Conservation (phyloP, 352 stramenopile species). For the Plasmopara viticola region DNA sequence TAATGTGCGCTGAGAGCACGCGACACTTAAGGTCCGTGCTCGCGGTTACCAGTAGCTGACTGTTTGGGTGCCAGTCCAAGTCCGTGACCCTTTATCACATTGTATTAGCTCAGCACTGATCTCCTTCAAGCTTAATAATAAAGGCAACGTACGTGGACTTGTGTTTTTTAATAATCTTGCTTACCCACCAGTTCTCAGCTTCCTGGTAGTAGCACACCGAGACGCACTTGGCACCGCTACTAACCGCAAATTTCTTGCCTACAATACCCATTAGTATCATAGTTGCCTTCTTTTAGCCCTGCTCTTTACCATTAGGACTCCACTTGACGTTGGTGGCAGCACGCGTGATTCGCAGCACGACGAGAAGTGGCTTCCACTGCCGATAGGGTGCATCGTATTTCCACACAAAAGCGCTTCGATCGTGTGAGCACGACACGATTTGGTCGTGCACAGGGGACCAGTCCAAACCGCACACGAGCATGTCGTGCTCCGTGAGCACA, state of each 20-base stretch:
- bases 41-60: slow-evolving; percentile 86
- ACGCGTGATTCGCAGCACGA: slow-evolving; percentile 89
- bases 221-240: slow-evolving; percentile 89
- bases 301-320: slow-evolving; percentile 76
- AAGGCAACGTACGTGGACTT: slow-evolving; percentile 88
- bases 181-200: slow-evolving; percentile 93
- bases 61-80: slow-evolving; percentile 91
- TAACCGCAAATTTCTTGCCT: slow-evolving; percentile 92
- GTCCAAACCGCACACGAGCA: slow-evolving; percentile 89
- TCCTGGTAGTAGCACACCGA: slow-evolving; percentile 91
- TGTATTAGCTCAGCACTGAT: neutral
- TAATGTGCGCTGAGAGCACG: slow-evolving; percentile 87
- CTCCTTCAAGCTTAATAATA: neutral
- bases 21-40: slow-evolving; percentile 92
- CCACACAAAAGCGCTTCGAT: slow-evolving; percentile 94
- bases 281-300: neutral
- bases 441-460: slow-evolving; percentile 91
- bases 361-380: slow-evolving; percentile 89
- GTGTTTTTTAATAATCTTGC: slow-evolving; percentile 96
- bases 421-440: slow-evolving; percentile 92
- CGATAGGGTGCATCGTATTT: slow-evolving; percentile 80
- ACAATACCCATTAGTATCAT: slow-evolving; percentile 4
- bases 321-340: slow-evolving; percentile 92
- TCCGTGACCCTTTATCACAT: slow-evolving; percentile 55
- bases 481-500: slow-evolving; percentile 89